Evolutionary conservation across 1,284 basidiomycete species (phyloP), one percentile per base, ranked within the genome.

Genomic region (Uromyces viciae-fabae): DNA sequence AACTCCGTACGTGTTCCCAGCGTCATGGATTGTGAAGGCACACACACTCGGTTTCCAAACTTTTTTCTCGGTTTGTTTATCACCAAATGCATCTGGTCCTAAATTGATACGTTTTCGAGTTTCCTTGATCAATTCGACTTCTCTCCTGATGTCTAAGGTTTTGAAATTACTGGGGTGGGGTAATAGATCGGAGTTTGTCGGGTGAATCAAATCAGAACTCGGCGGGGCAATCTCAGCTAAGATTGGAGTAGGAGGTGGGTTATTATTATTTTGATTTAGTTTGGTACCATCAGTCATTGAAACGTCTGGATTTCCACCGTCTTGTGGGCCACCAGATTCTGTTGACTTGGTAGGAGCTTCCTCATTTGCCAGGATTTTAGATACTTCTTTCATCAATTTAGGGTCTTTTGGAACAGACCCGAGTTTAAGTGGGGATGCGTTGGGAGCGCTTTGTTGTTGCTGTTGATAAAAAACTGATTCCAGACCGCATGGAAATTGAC

Each of bases 21-120:
- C 91, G 84, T 98, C 94, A 85, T 96, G 94, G 42, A 98, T 86
- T 1, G 95, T 97, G 85, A 96, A 97, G 2, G 93, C 91, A 83
- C 95, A 95, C 71, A 97, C 91, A 84, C 94, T 96, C 0, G 95
- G 95, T 62, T 84, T 84, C 22, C 82, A 82, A 72, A 76, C 83
- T 42, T 82, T 72, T 7, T 68, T 71, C n/a, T 73, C 75, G 28
- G 38, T 58, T 56, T 71, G 43, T 69, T 72, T 69, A 14, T 64
- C 77, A 7, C 62, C 60, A 38, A 72, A 87, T 17, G 88, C 87
- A 25, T 91, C 90, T 0, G 93, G 92, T 7, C 96, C 94, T 19
- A 97, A 87, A 72, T 92, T 89, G 85, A 98, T 95, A 83, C 93
- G 90, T 87, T 94, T 96, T 83, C 94, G 88, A 40, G 92, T 92